Percentiles rank a stretch among this genome's conserved stretches.
Evolutionary conservation across 2,329 filamentous ascomycete species (phyloP).

Genomic region (Chaetomium sp.): DNA sequence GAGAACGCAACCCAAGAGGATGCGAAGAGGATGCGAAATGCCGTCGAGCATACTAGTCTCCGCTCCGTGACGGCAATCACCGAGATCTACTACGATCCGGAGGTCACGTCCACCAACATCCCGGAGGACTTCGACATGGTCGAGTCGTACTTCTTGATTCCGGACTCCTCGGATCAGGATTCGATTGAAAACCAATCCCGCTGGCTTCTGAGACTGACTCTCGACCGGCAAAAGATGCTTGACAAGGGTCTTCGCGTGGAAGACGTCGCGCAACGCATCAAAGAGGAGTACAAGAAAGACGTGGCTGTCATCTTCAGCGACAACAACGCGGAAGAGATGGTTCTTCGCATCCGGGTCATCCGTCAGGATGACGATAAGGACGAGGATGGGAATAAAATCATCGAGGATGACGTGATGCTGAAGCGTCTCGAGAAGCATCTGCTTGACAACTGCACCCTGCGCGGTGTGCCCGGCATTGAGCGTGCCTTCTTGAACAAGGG

Average conservation of each 20-base stretch:
- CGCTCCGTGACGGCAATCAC: slow-evolving; percentile 88
- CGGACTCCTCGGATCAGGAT: slow-evolving; percentile 72
- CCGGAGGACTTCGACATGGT: slow-evolving; percentile 90
- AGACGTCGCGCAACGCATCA: slow-evolving; percentile 87
- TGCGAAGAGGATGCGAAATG: slow-evolving; percentile 82
- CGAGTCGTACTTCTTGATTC: slow-evolving; percentile 93
- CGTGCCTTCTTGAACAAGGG: slow-evolving; percentile 91
- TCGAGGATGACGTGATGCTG: slow-evolving; percentile 88
- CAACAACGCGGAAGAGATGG: slow-evolving; percentile 93
- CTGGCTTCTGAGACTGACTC: slow-evolving; percentile 91
- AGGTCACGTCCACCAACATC: slow-evolving; percentile 82
- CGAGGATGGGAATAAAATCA: slow-evolving; percentile 61
- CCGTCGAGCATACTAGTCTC: slow-evolving; percentile 91
- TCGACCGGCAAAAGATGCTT: slow-evolving; percentile 91
- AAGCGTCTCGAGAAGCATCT: slow-evolving; percentile 91
- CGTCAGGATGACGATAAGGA: slow-evolving; percentile 70
- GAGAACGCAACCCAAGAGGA: slow-evolving; percentile 69
- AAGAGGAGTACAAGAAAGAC: slow-evolving; percentile 81
- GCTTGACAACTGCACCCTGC: slow-evolving; percentile 85
- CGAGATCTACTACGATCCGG: slow-evolving; percentile 97
- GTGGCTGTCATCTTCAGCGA: slow-evolving; percentile 95
- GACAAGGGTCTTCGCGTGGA: slow-evolving; percentile 92
- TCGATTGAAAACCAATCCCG: slow-evolving; percentile 76
- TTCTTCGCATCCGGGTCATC: slow-evolving; percentile 88
- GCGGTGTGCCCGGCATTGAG: slow-evolving; percentile 86